These are phyloP conservation scores for Fusarium papillatum DNA, from an alignment of 2,329 filamentous ascomycete species.

Conservation along the genomic window DNA sequence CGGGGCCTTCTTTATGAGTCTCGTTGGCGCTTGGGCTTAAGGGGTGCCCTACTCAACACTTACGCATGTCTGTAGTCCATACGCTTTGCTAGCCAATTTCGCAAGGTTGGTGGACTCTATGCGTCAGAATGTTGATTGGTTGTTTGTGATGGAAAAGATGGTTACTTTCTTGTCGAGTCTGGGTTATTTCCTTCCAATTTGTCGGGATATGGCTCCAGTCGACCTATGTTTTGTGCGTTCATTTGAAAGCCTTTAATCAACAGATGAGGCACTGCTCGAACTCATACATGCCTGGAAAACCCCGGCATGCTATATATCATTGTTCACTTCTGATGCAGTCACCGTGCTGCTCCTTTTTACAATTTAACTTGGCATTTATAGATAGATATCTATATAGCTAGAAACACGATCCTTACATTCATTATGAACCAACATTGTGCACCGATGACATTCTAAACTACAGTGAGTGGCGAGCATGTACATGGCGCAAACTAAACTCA, in stretches of 20 bases:
- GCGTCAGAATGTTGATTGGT: background rate
- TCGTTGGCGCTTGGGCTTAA: conserved; percentile 74
- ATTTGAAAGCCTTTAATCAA: background rate
- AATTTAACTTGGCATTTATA: background rate
- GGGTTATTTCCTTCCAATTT: background rate
- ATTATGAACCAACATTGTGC: background rate
- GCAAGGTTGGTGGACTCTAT: background rate
- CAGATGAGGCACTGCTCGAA: background rate
- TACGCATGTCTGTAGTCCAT: background rate
- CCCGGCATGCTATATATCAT: background rate
- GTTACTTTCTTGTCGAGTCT: background rate
- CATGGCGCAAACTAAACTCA: background rate
- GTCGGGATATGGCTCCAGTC: background rate
- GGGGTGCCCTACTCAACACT: background rate
- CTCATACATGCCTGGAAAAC: background rate
- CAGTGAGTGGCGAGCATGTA: background rate
- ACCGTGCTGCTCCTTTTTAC: background rate
- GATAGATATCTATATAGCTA: background rate
- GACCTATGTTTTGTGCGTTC: background rate
- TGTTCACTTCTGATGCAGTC: conserved; percentile 5
- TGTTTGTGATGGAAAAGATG: background rate
- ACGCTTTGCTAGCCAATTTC: background rate
- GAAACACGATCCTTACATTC: conserved; percentile 4
- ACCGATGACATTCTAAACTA: background rate
- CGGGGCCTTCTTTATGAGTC: conserved; percentile 73